These are phyloP conservation scores for Nepenthes gracilis DNA, from an alignment of 148 eudicot species.

Conservation along the genomic window DNA sequence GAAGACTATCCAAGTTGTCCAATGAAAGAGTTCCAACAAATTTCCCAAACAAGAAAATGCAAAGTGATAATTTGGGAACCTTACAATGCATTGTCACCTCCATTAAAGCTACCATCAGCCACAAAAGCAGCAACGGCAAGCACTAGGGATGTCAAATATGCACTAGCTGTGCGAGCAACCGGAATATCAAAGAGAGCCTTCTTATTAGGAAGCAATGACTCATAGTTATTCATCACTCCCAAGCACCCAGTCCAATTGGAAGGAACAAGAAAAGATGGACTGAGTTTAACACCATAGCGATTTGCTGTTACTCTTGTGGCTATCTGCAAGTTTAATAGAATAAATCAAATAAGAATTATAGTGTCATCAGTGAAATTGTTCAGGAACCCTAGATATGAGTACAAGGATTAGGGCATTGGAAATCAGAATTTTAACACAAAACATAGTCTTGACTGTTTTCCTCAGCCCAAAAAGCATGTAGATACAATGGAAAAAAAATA, in stretches of 20 bases:
- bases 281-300: constrained; percentile 73
- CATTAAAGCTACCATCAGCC: constrained; percentile 92
- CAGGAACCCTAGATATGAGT: too few relatives aligned
- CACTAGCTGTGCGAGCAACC: constrained; percentile 95
- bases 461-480: too few relatives aligned
- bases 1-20: too few relatives aligned
- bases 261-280: constrained; percentile 93
- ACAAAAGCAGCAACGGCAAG: constrained; percentile 81
- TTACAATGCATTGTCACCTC: constrained; percentile 98
- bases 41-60: too few relatives aligned
- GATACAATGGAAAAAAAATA: too few relatives aligned
- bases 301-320: constrained; percentile 79
- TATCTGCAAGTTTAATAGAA: constrained; percentile 30
- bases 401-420: too few relatives aligned
- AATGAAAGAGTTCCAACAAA: too few relatives aligned
- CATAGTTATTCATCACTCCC: constrained; percentile 94
- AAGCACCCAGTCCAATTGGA: constrained; percentile 97
- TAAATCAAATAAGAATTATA: too few relatives aligned
- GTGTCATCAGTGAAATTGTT: too few relatives aligned
- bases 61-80: constrained; percentile 12
- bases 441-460: too few relatives aligned
- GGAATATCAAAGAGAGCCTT: constrained; percentile 95
- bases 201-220: constrained; percentile 84
- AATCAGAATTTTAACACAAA: too few relatives aligned
- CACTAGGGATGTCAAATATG: constrained; percentile 71